A percentile compares a stretch with the other conserved stretches of the same genome.
Conservation (phyloP, 2,329 filamentous ascomycete genomes). For the Aphanocladium album region DNA sequence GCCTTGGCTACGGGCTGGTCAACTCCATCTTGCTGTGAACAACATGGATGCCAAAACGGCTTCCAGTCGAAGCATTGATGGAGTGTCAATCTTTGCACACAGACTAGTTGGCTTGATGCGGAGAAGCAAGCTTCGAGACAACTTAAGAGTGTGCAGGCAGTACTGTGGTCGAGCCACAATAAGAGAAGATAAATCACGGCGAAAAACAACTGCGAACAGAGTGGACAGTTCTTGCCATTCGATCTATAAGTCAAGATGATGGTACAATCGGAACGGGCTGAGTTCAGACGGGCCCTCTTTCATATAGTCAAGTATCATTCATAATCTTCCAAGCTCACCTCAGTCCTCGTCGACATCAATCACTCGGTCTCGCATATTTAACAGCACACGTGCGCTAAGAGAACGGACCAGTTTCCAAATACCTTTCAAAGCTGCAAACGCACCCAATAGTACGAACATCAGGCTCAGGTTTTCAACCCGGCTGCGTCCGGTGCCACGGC, state of each 20-base stretch:
- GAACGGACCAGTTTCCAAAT: constrained; percentile 78
- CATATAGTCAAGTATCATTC: background rate
- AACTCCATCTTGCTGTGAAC: background rate
- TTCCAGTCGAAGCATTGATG: constrained; percentile 35
- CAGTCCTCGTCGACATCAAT: constrained; percentile 67
- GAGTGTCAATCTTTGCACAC: constrained; percentile 75
- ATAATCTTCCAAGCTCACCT: constrained; percentile 35
- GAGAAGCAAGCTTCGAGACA: constrained; percentile 70
- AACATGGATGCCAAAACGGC: constrained; percentile 46
- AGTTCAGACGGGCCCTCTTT: background rate
- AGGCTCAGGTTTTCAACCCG: constrained; percentile 75
- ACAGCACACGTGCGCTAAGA: constrained; percentile 67
- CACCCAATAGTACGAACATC: constrained; percentile 72
- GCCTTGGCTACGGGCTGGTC: constrained; percentile 4
- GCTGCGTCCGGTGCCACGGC: constrained; percentile 65
- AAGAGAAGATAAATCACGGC: background rate
- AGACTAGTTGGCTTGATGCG: constrained; percentile 94
- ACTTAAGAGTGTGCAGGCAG: constrained; percentile 97
- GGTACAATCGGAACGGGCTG: background rate
- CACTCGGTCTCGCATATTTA: constrained; percentile 72
- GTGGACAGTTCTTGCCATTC: constrained; percentile 9
- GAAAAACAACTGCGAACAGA: background rate
- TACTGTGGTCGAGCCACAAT: constrained; percentile 9
- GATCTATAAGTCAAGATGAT: background rate
- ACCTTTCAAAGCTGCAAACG: constrained; percentile 74